phyloP scores from a whole-genome alignment of 2,329 filamentous ascomycete genomes.

The Bretziella fagacearum region DNA sequence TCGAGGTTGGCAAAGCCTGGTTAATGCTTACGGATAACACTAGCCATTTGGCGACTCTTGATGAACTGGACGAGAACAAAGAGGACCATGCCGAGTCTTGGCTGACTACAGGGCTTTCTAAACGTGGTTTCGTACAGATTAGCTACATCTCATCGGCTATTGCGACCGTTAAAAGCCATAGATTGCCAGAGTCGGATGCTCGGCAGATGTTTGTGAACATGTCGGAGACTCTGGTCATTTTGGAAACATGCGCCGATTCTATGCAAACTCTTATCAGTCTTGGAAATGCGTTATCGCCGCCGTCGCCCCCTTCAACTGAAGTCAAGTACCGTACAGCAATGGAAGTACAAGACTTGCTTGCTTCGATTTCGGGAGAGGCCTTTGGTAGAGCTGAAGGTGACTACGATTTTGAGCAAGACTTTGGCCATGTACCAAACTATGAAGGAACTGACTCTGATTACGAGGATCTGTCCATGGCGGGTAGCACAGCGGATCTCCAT shows the following conservation, averaged over 20 bases:
- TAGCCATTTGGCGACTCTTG: slow-evolving; percentile 19
- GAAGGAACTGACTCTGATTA: slow-evolving; percentile 25
- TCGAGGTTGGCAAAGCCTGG: slow-evolving; percentile 64
- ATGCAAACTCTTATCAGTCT: slow-evolving; percentile 78
- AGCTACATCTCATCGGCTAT: slow-evolving; percentile 75
- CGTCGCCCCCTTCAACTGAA: slow-evolving; percentile 63
- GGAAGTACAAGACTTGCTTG: slow-evolving; percentile 72
- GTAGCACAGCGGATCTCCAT: slow-evolving; percentile 20
- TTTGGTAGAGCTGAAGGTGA: slow-evolving; percentile 47
- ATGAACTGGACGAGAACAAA: neutral
- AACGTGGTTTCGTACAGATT: slow-evolving; percentile 67
- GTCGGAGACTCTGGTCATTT: slow-evolving; percentile 67
- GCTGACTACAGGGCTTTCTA: slow-evolving; percentile 29
- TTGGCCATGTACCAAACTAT: slow-evolving; percentile 35
- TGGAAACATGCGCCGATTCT: slow-evolving; percentile 94
- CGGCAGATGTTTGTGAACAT: slow-evolving; percentile 65
- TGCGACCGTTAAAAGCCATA: slow-evolving; percentile 42
- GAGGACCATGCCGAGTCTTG: slow-evolving; percentile 28
- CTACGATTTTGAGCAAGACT: slow-evolving; percentile 47
- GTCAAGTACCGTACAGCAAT: slow-evolving; percentile 78
- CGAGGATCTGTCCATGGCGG: slow-evolving; percentile 10
- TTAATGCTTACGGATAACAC: slow-evolving; percentile 69
- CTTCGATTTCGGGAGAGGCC: slow-evolving; percentile 77
- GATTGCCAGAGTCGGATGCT: slow-evolving; percentile 34
- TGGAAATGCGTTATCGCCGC: slow-evolving; percentile 64